A percentile compares a stretch with the other conserved stretches of the same genome.
phyloP scores from a whole-genome alignment of 225 moss, liverwort and hornwort genomes.

The Pleurozium schreberi region DNA sequence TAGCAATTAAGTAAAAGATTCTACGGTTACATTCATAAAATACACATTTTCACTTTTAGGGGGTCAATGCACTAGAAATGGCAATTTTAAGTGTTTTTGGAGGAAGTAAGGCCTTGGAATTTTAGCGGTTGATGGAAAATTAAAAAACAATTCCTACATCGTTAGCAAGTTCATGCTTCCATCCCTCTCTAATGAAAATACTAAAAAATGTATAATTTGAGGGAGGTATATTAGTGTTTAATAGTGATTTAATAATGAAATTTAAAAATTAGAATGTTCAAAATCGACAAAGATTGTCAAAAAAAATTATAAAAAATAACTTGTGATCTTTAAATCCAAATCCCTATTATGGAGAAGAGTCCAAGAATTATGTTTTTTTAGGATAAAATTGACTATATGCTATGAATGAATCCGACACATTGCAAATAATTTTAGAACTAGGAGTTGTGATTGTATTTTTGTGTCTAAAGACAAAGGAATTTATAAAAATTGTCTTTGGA shows the following conservation, averaged over 20 bases:
- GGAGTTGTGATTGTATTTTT: too few species aligned
- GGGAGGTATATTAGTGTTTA: background rate
- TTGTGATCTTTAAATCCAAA: background rate
- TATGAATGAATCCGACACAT: background rate
- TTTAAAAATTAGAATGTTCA: background rate
- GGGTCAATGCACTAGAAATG: too few species aligned
- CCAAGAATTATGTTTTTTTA: background rate
- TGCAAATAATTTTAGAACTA: background rate
- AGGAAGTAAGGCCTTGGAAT: too few species aligned
- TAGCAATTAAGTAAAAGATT: too few species aligned
- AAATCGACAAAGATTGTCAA: background rate
- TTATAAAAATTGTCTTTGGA: background rate
- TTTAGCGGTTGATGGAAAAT: too few species aligned
- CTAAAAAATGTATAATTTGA: rapidly evolving
- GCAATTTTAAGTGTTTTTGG: too few species aligned
- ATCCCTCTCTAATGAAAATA: too few species aligned
- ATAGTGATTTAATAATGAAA: background rate
- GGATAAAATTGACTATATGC: background rate
- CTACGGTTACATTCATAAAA: too few species aligned
- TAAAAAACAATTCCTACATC: too few species aligned
- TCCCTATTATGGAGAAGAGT: rapidly evolving
- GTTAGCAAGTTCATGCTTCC: too few species aligned
- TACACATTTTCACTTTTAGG: too few species aligned
- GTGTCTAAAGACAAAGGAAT: background rate
- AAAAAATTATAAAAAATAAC: background rate